Evolutionary conservation across 768 basidiomycete species (phyloP).

Genomic region (Thelephora ganbajun): DNA sequence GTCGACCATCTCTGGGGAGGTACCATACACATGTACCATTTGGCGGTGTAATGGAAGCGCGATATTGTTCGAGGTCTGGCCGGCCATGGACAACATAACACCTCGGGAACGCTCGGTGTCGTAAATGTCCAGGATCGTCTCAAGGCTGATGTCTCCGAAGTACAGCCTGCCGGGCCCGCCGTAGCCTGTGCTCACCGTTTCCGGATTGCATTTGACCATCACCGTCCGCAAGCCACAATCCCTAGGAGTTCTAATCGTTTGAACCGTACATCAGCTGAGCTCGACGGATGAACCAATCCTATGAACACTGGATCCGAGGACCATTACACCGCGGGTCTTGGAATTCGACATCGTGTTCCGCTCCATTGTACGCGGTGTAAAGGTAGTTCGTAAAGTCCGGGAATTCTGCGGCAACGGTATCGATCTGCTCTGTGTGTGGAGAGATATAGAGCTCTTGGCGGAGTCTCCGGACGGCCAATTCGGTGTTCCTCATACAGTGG

Average conservation of each 20-base stretch:
- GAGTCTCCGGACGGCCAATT: conserved; percentile 82
- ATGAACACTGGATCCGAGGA: conserved; percentile 95
- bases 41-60: conserved; percentile 90
- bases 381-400: conserved; percentile 98
- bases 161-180: conserved; percentile 97
- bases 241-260: conserved; percentile 89
- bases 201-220: conserved; percentile 99
- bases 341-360: conserved; percentile 85
- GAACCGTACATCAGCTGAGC: conserved; percentile 99
- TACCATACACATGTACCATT: conserved; percentile 97
- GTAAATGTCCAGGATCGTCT: conserved; percentile 95
- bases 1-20: conserved; percentile 98
- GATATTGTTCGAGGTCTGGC: conserved; percentile 98
- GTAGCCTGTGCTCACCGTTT: conserved; percentile 98
- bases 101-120: conserved; percentile 81
- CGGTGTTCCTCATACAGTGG: conserved; percentile 70
- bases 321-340: conserved; percentile 90
- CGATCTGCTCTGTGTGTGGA: conserved; percentile 97
- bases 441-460: conserved; percentile 73
- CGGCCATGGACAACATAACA: conserved; percentile 95
- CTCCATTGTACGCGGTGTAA: conserved; percentile 95
- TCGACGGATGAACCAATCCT: conserved; percentile 98
- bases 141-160: conserved; percentile 96
- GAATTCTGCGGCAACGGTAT: conserved; percentile 98
- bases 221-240: conserved; percentile 90